Base-by-base conservation (phyloP, 2,329 filamentous ascomycete species). In the Colletotrichum sp. region DNA sequence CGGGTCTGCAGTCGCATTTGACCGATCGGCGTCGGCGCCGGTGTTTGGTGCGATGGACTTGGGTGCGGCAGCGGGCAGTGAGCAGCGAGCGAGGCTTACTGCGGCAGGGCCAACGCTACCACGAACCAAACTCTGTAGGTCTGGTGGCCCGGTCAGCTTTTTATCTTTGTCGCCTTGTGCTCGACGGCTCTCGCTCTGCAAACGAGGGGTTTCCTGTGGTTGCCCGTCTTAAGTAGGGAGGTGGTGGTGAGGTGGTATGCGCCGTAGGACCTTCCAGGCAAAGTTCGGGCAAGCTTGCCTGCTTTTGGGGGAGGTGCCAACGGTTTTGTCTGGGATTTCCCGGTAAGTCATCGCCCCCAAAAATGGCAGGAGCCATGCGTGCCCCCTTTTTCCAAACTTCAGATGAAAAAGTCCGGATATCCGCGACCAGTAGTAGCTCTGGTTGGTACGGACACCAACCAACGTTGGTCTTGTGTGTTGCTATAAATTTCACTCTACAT, bases 251-350 rank as follows among this genome's bases (percentile, higher is more conserved):
- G 62, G 32, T 26, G 8, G 12, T 44, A 44, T 44, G 62, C 62
- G 62, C 62, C 34, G 63, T 52, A 66, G 34, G 21, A 64, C 34
- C 36, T 49, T 30, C 34, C 39, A 66, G 16, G 63, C 28, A 10
- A 30, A 24, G 36, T 34, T 49, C 63, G 36, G 24, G 36, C 34
- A 39, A 5, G 32, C 62, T 65, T 69, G 62, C 28, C 70, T 74
- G 34, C 74, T 65, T 74, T 67, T 57, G 65, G 65, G 66, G 12
- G 26, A 49, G 15, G 9, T 39, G 74, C 16, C 44, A 69, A 73
- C 70, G 71, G 65, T 52, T 64, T 30, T 74, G 65, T 69, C 74
- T 76, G 34, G 74, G 74, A 76, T 64, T 72, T 39, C 74, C 71
- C 39, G 49, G 49, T 52, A 68, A 72, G 30, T 68, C 55, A 63